These are phyloP conservation scores for Cajanus cajan DNA, from an alignment of 306 rosid species.

Conservation along the genomic window DNA sequence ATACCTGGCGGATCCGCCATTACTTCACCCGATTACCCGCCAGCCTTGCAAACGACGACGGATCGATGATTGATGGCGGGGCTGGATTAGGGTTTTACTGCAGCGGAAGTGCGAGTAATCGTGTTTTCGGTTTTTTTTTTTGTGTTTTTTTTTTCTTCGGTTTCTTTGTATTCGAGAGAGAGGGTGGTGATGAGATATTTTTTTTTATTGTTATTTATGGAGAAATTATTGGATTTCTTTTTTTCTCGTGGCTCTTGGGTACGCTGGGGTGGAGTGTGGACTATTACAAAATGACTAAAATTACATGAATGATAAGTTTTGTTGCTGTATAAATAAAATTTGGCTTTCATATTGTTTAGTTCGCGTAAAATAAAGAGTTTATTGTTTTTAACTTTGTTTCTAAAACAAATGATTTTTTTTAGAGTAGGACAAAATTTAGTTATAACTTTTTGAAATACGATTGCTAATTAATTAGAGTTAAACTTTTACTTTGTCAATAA, in stretches of 20 bases:
- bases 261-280: not conserved
- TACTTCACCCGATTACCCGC: constrained; percentile 59
- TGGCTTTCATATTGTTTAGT: too few relatives aligned
- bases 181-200: constrained; percentile 11
- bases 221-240: not conserved
- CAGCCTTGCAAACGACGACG: constrained; percentile 64
- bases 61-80: constrained; percentile 44
- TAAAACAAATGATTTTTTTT: too few relatives aligned
- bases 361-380: too few relatives aligned
- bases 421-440: too few relatives aligned
- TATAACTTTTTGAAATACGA: too few relatives aligned
- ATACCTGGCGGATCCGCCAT: constrained; percentile 91
- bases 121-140: constrained; percentile 2
- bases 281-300: not conserved
- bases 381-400: too few relatives aligned
- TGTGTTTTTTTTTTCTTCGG: not conserved
- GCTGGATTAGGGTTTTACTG: constrained; percentile 87
- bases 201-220: not conserved
- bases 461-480: too few relatives aligned
- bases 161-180: not conserved
- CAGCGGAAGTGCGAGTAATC: constrained; percentile 44
- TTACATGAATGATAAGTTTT: not conserved
- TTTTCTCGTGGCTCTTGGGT: not conserved
- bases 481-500: too few relatives aligned
- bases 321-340: not conserved